Evolutionary conservation across 108 stramenopile species (phyloP).

Genomic region (Schizochytrium sp.): DNA sequence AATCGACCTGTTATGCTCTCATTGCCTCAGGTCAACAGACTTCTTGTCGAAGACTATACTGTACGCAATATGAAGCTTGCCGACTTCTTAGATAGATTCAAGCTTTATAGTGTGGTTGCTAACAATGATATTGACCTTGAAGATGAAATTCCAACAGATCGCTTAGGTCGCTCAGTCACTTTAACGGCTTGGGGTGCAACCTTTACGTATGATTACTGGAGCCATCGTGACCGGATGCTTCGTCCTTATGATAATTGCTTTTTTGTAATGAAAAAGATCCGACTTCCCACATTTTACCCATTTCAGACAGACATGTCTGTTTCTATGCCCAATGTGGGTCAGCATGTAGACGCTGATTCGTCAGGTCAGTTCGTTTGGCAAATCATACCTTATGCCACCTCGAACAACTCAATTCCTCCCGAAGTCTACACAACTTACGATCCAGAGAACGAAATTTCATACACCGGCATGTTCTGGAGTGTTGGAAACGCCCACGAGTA

Average conservation of each 20-base stretch:
- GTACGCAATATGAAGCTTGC: not conserved
- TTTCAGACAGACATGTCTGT: constrained; percentile 5
- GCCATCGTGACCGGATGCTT: not conserved
- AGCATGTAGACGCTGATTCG: not conserved
- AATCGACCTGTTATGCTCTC: not conserved
- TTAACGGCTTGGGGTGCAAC: not conserved
- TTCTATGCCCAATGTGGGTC: not conserved
- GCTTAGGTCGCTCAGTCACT: not conserved
- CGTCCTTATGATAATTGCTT: not conserved
- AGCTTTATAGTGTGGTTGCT: not conserved
- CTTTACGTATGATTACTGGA: not conserved
- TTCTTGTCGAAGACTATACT: not conserved
- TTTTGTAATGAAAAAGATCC: not conserved
- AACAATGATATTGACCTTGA: not conserved
- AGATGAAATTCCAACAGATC: not conserved
- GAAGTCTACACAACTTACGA: not conserved
- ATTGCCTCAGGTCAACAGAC: not conserved
- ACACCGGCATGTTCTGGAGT: not conserved
- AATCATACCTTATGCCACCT: not conserved
- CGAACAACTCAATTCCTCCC: not conserved
- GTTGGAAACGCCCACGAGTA: constrained; percentile 3
- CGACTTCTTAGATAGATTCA: not conserved
- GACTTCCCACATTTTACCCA: not conserved
- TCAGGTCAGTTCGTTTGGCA: not conserved
- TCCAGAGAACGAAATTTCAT: not conserved